Conservation (phyloP, 345 rosid genomes). For the Psidium friedrichsthalianum region DNA sequence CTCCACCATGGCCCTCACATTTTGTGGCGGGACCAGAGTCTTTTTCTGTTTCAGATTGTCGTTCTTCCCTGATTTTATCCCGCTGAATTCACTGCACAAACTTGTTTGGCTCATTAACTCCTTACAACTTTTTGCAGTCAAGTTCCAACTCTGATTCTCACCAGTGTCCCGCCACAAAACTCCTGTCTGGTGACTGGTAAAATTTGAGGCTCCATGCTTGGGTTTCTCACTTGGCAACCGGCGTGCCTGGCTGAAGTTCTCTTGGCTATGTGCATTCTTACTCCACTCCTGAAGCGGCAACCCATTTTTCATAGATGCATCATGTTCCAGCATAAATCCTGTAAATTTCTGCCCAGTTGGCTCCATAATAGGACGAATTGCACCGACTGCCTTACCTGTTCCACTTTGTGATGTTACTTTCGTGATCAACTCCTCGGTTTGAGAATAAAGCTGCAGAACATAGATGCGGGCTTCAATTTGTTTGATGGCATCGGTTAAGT, state of each 20-base stretch:
- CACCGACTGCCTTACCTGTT: background rate
- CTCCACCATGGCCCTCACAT: background rate
- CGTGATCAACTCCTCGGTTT: background rate
- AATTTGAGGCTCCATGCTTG: background rate
- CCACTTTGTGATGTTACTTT: background rate
- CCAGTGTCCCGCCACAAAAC: background rate
- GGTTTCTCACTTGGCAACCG: background rate
- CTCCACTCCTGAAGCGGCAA: background rate
- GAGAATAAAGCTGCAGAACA: constrained; percentile 14
- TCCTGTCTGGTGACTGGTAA: background rate
- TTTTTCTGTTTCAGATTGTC: background rate
- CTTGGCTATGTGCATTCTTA: background rate
- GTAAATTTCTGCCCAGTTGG: background rate
- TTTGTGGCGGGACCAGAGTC: background rate
- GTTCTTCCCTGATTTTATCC: background rate
- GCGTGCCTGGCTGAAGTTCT: background rate
- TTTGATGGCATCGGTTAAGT: constrained; percentile 23
- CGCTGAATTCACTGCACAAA: background rate
- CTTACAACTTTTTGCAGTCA: background rate
- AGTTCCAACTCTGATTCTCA: background rate
- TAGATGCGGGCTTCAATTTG: constrained; percentile 27
- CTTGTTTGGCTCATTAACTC: background rate
- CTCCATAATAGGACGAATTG: background rate
- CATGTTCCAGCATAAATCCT: background rate
- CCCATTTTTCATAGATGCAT: background rate